Evolutionary conservation across 176 grass and related monocot species (phyloP).

Genomic region (Melocanna baccifera): DNA sequence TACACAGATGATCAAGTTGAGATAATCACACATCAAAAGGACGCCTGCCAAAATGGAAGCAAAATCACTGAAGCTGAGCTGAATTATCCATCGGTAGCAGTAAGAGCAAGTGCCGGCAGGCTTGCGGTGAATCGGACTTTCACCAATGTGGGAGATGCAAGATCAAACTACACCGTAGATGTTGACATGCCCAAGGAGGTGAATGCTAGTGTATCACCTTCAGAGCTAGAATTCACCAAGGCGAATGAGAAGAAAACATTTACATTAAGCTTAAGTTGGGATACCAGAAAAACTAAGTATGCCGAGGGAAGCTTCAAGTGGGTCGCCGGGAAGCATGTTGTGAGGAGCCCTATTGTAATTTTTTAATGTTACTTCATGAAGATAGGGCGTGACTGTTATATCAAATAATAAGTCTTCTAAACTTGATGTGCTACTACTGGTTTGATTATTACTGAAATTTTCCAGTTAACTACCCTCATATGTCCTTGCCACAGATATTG

Average conservation of each 20-base stretch:
- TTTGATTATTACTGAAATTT: too few relatives aligned
- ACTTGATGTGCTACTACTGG: too few relatives aligned
- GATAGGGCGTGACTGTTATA: not conserved
- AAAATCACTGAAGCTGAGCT: conserved; percentile 30
- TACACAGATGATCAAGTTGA: conserved; percentile 22
- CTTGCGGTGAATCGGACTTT: conserved; percentile 28
- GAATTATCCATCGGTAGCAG: conserved; percentile 42
- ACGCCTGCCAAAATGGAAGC: not conserved
- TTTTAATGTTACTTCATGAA: not conserved
- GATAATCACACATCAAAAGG: conserved; percentile 17
- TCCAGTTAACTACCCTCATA: too few relatives aligned
- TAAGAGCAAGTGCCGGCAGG: not conserved
- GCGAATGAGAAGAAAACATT: conserved; percentile 35
- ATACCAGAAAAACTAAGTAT: not conserved
- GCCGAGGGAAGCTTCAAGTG: conserved; percentile 34
- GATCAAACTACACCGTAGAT: conserved; percentile 1
- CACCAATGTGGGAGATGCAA: conserved; percentile 33
- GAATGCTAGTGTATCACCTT: not conserved
- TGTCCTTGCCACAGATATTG: too few relatives aligned
- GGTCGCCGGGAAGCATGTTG: conserved; percentile 21
- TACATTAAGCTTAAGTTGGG: conserved; percentile 37
- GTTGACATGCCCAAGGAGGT: conserved; percentile 36
- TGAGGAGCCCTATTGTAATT: conserved; percentile 47
- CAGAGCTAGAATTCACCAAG: conserved; percentile 34
- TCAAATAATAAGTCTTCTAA: too few relatives aligned